A percentile compares a stretch with the other conserved stretches of the same genome.
These are phyloP conservation scores for Globisporangium spinosum DNA, from an alignment of 352 stramenopile species.

Conservation along the genomic window DNA sequence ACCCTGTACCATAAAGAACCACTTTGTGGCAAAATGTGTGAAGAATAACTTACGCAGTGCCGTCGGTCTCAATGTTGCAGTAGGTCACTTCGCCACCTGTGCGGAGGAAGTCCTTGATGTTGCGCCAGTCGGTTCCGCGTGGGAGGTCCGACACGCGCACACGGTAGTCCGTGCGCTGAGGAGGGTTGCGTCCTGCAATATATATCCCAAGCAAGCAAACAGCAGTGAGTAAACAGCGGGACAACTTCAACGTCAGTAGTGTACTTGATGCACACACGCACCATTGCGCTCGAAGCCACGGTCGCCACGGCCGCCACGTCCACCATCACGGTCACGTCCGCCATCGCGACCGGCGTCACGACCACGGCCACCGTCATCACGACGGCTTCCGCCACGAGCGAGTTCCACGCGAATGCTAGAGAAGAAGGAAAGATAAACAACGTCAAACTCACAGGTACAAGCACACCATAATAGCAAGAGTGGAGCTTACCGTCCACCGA, in stretches of 20 bases:
- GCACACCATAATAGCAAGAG: neutral
- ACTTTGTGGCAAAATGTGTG: neutral
- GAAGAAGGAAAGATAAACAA: neutral
- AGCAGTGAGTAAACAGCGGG: neutral
- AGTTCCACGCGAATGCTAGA: conserved; percentile 77
- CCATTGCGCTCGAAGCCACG: conserved; percentile 52
- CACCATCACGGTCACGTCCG: conserved; percentile 27
- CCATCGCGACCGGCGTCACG: conserved; percentile 33
- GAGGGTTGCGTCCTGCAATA: conserved; percentile 51
- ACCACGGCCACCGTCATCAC: conserved; percentile 45
- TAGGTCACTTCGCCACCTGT: conserved; percentile 82
- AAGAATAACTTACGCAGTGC: conserved; percentile 62
- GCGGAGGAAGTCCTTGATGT: conserved; percentile 86
- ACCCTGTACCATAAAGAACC: neutral
- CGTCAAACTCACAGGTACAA: neutral
- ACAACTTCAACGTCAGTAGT: neutral
- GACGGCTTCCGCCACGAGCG: conserved; percentile 67
- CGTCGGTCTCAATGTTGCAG: conserved; percentile 80
- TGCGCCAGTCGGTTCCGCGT: conserved; percentile 77
- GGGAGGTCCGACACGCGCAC: conserved; percentile 78
- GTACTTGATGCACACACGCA: conserved; percentile 20
- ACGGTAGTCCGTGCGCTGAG: conserved; percentile 70
- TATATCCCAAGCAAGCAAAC: conserved; percentile 3
- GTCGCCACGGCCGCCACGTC: conserved; percentile 34
- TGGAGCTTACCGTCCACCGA: conserved; percentile 64